phyloP scores from a whole-genome alignment of 2,329 filamentous ascomycete genomes.

The Phialophora chinensis region DNA sequence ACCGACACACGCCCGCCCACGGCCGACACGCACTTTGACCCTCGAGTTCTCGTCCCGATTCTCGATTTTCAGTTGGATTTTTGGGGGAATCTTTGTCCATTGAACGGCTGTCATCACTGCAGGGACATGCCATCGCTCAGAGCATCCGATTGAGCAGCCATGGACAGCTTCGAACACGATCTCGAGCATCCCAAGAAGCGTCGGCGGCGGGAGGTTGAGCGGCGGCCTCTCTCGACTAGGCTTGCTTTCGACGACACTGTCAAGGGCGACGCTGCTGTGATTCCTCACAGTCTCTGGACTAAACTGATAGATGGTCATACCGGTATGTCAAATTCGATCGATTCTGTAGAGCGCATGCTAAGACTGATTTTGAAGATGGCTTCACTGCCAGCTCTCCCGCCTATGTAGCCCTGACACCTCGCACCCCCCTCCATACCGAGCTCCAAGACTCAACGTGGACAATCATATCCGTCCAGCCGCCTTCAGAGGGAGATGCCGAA shows the following conservation, averaged over 20 bases:
- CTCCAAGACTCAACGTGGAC: slow-evolving; percentile 76
- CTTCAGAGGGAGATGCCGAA: slow-evolving; percentile 58
- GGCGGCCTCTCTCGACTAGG: slow-evolving; percentile 72
- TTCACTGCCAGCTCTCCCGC: slow-evolving; percentile 25
- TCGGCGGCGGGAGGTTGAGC: slow-evolving; percentile 53
- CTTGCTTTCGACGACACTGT: slow-evolving; percentile 84
- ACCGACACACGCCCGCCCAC: slow-evolving; percentile 5
- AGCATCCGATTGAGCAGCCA: slow-evolving; percentile 38
- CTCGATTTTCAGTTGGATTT: background rate
- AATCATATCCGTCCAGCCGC: slow-evolving; percentile 71
- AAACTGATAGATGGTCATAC: slow-evolving; percentile 66
- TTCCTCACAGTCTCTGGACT: slow-evolving; percentile 84
- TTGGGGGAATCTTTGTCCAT: background rate
- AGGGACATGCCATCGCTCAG: slow-evolving; percentile 18
- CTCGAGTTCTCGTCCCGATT: slow-evolving; percentile 3
- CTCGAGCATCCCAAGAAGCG: slow-evolving; percentile 58
- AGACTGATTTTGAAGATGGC: slow-evolving; percentile 17
- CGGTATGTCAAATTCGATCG: slow-evolving; percentile 44
- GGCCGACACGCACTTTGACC: slow-evolving; percentile 12
- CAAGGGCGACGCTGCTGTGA: slow-evolving; percentile 80
- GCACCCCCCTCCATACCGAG: slow-evolving; percentile 49
- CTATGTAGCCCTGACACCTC: slow-evolving; percentile 56
- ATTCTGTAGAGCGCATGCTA: slow-evolving; percentile 24
- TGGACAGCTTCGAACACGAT: slow-evolving; percentile 53
- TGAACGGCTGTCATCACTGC: background rate